Evolutionary conservation across 495 filamentous ascomycete genomes (phyloP).

Genomic region (Physcia stellaris): DNA sequence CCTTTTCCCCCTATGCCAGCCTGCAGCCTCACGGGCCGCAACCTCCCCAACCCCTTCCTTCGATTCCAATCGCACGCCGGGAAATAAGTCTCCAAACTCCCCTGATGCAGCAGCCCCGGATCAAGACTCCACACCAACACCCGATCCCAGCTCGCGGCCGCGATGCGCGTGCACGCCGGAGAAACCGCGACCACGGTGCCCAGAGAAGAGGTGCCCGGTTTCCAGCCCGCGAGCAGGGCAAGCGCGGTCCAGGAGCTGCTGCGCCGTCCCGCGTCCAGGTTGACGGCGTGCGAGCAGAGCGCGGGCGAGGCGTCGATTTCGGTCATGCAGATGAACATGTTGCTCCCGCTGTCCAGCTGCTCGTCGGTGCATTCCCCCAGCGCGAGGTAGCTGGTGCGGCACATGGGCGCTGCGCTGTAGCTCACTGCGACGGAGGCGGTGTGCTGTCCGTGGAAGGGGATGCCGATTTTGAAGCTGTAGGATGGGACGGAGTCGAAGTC

Average conservation of each 20-base stretch:
- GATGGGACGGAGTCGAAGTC: too few species aligned
- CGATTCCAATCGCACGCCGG: constrained; percentile 12
- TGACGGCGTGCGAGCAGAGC: constrained; percentile 25
- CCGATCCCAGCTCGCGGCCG: constrained; percentile 31
- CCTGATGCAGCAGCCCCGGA: constrained; percentile 20
- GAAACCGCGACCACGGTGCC: constrained; percentile 32
- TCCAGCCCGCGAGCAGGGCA: constrained; percentile 30
- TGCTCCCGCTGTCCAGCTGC: background rate
- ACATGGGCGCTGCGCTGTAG: constrained; percentile 1
- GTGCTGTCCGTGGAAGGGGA: constrained; percentile 10
- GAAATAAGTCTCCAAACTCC: constrained; percentile 13
- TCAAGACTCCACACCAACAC: constrained; percentile 33
- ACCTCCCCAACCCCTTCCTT: constrained; percentile 9
- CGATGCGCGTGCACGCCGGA: constrained; percentile 24
- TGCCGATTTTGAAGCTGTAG: constrained; percentile 2
- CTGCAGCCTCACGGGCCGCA: constrained; percentile 10
- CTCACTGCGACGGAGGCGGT: background rate
- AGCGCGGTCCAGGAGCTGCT: constrained; percentile 24
- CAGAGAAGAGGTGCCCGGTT: constrained; percentile 22
- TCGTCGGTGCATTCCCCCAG: constrained; percentile 2
- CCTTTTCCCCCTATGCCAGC: too few species aligned
- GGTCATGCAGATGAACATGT: constrained; percentile 20
- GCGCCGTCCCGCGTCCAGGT: constrained; percentile 30
- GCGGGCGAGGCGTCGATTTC: constrained; percentile 14
- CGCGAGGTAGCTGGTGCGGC: constrained; percentile 9